Conservation (phyloP, 2,329 filamentous ascomycete species). For the Thelonectria rubi region DNA sequence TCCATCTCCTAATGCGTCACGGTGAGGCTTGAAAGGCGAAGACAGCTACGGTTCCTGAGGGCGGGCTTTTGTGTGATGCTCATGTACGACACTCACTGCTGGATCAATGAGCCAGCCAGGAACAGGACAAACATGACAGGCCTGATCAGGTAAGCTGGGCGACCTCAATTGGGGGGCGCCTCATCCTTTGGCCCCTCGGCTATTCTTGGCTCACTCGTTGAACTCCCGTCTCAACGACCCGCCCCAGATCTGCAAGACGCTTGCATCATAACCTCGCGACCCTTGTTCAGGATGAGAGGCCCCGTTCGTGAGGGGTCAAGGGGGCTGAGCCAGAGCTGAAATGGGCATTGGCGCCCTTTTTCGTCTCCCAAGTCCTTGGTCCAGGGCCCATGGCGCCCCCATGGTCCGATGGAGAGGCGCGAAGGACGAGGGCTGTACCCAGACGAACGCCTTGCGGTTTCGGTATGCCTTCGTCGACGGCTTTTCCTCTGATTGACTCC, state of each 20-base stretch:
- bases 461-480: neutral
- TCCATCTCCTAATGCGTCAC: neutral
- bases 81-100: too few relatives aligned
- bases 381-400: conserved; percentile 3
- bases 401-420: conserved; percentile 7
- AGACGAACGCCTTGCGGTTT: neutral
- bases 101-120: neutral
- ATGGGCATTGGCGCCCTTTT: neutral
- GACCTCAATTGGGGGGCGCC: conserved; percentile 1
- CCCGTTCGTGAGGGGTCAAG: conserved; percentile 12
- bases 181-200: conserved; percentile 12
- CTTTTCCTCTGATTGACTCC: neutral
- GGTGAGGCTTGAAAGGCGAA: conserved; percentile 1
- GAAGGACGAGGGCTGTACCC: neutral
- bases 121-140: neutral
- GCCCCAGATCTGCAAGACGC: conserved; percentile 24
- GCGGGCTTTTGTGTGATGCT: neutral
- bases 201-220: conserved; percentile 21
- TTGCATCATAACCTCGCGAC: conserved; percentile 23
- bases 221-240: conserved; percentile 21
- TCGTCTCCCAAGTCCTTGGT: conserved; percentile 14
- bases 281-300: conserved; percentile 14
- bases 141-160: conserved; percentile 15
- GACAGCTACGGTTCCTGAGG: neutral
- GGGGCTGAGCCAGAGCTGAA: conserved; percentile 22